phyloP scores from a whole-genome alignment of 2,329 filamentous ascomycete species.

The Aspergillus alliaceus region DNA sequence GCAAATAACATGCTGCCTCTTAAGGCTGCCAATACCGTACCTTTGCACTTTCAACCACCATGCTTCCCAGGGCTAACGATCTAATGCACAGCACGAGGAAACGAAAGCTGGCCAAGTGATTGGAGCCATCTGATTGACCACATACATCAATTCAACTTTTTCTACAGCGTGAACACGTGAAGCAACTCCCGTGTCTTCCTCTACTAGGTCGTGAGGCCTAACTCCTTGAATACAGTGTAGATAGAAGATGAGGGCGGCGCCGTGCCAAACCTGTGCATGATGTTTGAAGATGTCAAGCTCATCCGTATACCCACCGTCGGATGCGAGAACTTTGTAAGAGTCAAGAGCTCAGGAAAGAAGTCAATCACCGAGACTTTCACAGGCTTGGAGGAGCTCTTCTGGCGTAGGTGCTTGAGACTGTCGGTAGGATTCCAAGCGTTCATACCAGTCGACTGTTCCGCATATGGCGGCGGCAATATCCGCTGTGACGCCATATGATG shows the following conservation, averaged over 20 bases:
- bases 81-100: neutral
- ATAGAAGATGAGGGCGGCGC: neutral
- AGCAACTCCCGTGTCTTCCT: neutral
- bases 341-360: neutral
- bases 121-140: neutral
- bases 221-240: neutral
- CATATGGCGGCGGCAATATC: neutral
- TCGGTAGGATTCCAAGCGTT: neutral
- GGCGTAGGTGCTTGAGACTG: neutral
- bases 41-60: neutral
- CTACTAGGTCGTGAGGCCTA: neutral
- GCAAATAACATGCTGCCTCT: neutral
- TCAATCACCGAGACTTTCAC: neutral
- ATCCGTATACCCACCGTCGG: neutral
- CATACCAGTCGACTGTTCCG: neutral
- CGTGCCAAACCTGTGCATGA: neutral
- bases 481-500: neutral
- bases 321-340: neutral
- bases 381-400: neutral
- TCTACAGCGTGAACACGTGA: neutral
- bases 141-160: neutral
- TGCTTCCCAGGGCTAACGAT: neutral
- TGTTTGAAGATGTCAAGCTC: neutral
- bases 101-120: neutral
- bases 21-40: neutral